phyloP scores from a whole-genome alignment of 768 basidiomycete species.

The Kwoniella botswanensis region DNA sequence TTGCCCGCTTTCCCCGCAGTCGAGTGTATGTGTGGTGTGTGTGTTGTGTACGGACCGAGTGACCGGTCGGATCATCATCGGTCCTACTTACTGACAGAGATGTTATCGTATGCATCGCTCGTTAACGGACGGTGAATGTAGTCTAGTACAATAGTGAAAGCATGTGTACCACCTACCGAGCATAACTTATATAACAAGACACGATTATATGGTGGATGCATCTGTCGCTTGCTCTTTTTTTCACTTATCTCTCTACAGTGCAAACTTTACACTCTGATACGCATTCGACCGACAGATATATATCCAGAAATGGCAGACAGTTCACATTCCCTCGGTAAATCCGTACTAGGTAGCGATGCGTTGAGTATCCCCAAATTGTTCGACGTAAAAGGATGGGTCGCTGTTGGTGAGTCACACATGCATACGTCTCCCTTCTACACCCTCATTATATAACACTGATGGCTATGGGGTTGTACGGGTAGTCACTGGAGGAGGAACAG shows the following conservation, averaged over 20 bases:
- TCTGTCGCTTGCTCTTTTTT: not conserved
- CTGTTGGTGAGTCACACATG: conserved; percentile 44
- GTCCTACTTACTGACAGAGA: no score
- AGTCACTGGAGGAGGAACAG: conserved; percentile 49
- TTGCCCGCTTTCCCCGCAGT: no score
- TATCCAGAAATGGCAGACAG: conserved; percentile 7
- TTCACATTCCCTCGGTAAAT: conserved; percentile 26
- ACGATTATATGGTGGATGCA: not conserved
- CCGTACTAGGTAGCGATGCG: conserved; percentile 34
- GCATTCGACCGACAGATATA: not conserved
- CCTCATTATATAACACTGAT: no score
- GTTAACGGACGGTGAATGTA: no score
- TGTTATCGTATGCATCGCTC: no score
- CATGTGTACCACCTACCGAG: no score
- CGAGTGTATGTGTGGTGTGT: no score
- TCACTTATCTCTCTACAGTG: not conserved
- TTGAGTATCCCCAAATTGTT: conserved; percentile 46
- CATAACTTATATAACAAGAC: no score
- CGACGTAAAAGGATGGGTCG: conserved; percentile 54
- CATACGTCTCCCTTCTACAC: not conserved
- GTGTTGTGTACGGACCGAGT: no score
- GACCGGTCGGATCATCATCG: no score
- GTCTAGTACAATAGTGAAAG: no score
- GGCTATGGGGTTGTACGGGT: not conserved
- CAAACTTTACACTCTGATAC: not conserved